Evolutionary conservation across 202 grass and related monocot species (phyloP).

Genomic region (Setaria italica): DNA sequence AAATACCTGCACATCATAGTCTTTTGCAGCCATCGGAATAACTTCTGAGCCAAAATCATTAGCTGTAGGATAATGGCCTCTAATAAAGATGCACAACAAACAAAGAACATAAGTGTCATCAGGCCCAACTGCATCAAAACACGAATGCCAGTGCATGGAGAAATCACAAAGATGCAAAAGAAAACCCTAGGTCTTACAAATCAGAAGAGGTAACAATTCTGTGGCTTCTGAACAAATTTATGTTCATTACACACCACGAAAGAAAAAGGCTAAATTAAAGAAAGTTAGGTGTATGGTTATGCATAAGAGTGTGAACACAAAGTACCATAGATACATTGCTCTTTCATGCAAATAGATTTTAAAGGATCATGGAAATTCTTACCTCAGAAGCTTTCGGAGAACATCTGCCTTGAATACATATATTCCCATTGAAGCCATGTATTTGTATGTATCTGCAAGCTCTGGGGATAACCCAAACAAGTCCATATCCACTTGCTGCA

Average conservation of each 20-base stretch:
- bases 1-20: conserved; percentile 79
- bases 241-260: background rate
- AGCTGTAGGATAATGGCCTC: conserved; percentile 62
- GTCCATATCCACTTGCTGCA: conserved; percentile 66
- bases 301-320: conserved; percentile 17
- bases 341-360: background rate
- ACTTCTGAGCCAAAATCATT: conserved; percentile 93
- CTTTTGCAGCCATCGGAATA: conserved; percentile 76
- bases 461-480: conserved; percentile 61
- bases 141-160: background rate
- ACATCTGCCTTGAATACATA: conserved; percentile 77
- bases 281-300: background rate
- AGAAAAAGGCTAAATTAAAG: conserved; percentile 9
- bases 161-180: conserved; percentile 25
- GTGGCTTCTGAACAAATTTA: background rate
- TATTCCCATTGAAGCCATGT: conserved; percentile 87
- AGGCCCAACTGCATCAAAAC: background rate
- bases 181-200: conserved; percentile 3
- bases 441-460: conserved; percentile 54
- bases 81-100: conserved; percentile 44
- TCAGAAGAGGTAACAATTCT: background rate
- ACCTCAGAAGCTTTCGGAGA: conserved; percentile 75
- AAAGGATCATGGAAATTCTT: background rate
- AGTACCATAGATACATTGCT: background rate
- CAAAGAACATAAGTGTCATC: conserved; percentile 5